Evolutionary conservation across 345 rosid species (phyloP).

Genomic region (Salix exigua): DNA sequence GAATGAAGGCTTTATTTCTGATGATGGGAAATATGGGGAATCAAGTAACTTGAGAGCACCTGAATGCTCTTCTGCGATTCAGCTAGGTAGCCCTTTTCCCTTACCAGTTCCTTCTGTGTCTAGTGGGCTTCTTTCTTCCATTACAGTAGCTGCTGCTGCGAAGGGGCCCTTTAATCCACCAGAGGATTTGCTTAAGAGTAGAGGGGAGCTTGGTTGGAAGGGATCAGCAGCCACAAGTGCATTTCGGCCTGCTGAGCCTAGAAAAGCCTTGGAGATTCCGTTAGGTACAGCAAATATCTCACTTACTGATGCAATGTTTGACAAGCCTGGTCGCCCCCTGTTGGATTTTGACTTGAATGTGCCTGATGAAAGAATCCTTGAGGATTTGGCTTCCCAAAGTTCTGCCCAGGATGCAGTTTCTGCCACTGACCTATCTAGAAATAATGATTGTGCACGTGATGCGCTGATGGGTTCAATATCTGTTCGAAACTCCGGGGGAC

Average conservation of each 20-base stretch:
- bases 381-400: constrained; percentile 53
- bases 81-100: constrained; percentile 39
- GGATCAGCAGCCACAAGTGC: constrained; percentile 99
- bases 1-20: constrained; percentile 70
- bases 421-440: constrained; percentile 21
- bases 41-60: constrained; percentile 34
- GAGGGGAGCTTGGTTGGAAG: constrained; percentile 83
- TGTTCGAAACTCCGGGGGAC: constrained; percentile 49
- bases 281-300: constrained; percentile 22
- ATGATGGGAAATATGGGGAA: constrained; percentile 50
- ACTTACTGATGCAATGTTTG: constrained; percentile 34
- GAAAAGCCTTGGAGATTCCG: constrained; percentile 50
- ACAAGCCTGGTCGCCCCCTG: constrained; percentile 45
- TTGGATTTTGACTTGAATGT: constrained; percentile 84
- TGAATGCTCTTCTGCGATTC: constrained; percentile 36
- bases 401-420: constrained; percentile 35
- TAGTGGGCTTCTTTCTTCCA: constrained; percentile 50
- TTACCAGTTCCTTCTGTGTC: constrained; percentile 44
- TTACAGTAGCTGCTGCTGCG: constrained; percentile 87
- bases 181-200: constrained; percentile 59
- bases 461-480: constrained; percentile 29
- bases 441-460: constrained; percentile 25
- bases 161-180: constrained; percentile 81
- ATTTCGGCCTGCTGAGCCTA: constrained; percentile 91
- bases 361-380: constrained; percentile 68